These are phyloP conservation scores for Aspergillus unguis DNA, from an alignment of 2,329 filamentous ascomycete genomes.

Conservation along the genomic window DNA sequence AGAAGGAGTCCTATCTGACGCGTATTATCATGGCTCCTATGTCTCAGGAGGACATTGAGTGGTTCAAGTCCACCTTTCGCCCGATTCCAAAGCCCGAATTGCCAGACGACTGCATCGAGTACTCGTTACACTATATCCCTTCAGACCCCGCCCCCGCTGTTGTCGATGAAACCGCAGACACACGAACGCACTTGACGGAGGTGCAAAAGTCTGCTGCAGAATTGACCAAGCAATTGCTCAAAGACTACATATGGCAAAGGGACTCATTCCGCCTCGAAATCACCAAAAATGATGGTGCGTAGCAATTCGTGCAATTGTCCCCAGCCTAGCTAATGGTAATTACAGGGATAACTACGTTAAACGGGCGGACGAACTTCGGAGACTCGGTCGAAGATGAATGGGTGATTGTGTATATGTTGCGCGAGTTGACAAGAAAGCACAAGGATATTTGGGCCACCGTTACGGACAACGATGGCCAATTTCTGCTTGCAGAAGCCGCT, in stretches of 20 bases:
- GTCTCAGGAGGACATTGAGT: slow-evolving; percentile 58
- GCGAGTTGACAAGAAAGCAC: slow-evolving; percentile 72
- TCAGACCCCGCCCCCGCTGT: slow-evolving; percentile 52
- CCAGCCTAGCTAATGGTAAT: slow-evolving; percentile 8
- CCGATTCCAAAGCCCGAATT: slow-evolving; percentile 63
- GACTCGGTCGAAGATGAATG: slow-evolving; percentile 97
- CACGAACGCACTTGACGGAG: slow-evolving; percentile 62
- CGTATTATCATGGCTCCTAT: slow-evolving; percentile 37
- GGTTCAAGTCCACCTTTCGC: slow-evolving; percentile 63
- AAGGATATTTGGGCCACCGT: slow-evolving; percentile 76
- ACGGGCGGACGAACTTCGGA: slow-evolving; percentile 79
- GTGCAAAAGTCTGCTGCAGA: slow-evolving; percentile 67
- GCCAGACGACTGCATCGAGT: slow-evolving; percentile 82
- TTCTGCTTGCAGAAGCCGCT: slow-evolving; percentile 89
- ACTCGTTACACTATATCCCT: slow-evolving; percentile 71
- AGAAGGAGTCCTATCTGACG: not conserved
- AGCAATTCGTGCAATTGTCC: not conserved
- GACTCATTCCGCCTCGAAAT: slow-evolving; percentile 71
- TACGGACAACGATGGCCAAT: slow-evolving; percentile 88
- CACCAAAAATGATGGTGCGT: slow-evolving; percentile 58
- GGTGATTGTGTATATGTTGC: slow-evolving; percentile 86
- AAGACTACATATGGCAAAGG: slow-evolving; percentile 92
- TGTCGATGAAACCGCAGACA: slow-evolving; percentile 51
- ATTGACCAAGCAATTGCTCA: slow-evolving; percentile 63
- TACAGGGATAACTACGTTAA: slow-evolving; percentile 57